Evolutionary conservation across 129 eudicot species (phyloP).

Genomic region (Dittrichia graveolens): DNA sequence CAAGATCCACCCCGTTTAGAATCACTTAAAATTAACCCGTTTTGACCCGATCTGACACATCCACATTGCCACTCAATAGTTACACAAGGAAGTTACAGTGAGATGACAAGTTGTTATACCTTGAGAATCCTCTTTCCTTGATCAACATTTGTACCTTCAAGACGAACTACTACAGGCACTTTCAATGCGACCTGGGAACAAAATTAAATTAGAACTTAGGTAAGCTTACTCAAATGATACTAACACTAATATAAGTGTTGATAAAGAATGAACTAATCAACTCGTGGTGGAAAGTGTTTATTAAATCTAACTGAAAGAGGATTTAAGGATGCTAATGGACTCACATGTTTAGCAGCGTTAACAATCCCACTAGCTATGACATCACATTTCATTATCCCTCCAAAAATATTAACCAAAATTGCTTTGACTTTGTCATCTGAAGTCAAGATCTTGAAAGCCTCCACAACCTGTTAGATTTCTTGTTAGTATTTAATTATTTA

Average conservation of each 20-base stretch:
- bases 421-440: constrained; percentile 97
- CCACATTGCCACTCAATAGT: background rate
- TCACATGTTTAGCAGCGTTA: constrained; percentile 92
- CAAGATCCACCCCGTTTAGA: background rate
- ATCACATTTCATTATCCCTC: constrained; percentile 98
- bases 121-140: constrained; percentile 96
- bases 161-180: constrained; percentile 93
- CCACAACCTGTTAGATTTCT: constrained; percentile 68
- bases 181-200: constrained; percentile 71
- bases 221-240: background rate
- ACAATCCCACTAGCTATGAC: constrained; percentile 98
- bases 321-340: constrained; percentile 18
- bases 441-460: constrained; percentile 95
- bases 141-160: constrained; percentile 98
- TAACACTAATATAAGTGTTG: background rate
- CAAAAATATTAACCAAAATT: constrained; percentile 91
- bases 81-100: background rate
- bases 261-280: background rate
- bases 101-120: constrained; percentile 43
- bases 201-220: constrained; percentile 5
- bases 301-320: background rate
- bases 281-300: background rate
- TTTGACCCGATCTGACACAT: background rate
- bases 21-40: background rate
- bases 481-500: background rate